Evolutionary conservation across 805 yeast genomes (phyloP).

Genomic region (Metschnikowia cubensis): DNA sequence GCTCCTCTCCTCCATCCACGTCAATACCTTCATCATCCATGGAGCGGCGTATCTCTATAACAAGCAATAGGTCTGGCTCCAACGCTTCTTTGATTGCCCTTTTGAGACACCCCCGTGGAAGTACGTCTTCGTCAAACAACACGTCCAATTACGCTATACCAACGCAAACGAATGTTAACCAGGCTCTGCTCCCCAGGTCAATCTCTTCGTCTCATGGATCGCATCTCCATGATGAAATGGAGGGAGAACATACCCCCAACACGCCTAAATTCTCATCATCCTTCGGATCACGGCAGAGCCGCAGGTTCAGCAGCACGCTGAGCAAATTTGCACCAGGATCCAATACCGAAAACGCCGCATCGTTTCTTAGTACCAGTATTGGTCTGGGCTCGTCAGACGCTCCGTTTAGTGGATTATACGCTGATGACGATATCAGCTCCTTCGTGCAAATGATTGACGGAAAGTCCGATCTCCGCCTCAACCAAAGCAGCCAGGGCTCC

Average conservation of each 20-base stretch:
- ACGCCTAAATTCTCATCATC: constrained; percentile 68
- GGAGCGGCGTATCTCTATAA: constrained; percentile 39
- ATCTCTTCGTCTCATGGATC: constrained; percentile 40
- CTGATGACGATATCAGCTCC: constrained; percentile 61
- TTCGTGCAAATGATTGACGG: constrained; percentile 70
- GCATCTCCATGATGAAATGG: constrained; percentile 27
- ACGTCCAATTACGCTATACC: constrained; percentile 17
- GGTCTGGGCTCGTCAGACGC: constrained; percentile 35
- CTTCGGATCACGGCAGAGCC: constrained; percentile 58
- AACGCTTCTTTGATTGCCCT: constrained; percentile 53
- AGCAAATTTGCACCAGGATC: constrained; percentile 15
- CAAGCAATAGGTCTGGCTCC: constrained; percentile 46
- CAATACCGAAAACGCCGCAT: constrained; percentile 19
- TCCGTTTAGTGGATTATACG: constrained; percentile 41
- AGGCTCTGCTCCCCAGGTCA: constrained; percentile 30
- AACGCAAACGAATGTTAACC: constrained; percentile 22
- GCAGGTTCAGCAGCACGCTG: constrained; percentile 43
- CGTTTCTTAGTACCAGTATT: constrained; percentile 31
- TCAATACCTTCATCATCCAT: constrained; percentile 22
- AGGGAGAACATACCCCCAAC: constrained; percentile 27
- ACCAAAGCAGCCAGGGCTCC: constrained; percentile 17
- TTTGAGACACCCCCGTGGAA: constrained; percentile 47
- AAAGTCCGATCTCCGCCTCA: constrained; percentile 48
- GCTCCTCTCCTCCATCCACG: constrained; percentile 35
- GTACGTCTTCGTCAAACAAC: constrained; percentile 36